Conservation (phyloP, 371 early-diverging fungal genomes). For the Lichtheimia ramosa region DNA sequence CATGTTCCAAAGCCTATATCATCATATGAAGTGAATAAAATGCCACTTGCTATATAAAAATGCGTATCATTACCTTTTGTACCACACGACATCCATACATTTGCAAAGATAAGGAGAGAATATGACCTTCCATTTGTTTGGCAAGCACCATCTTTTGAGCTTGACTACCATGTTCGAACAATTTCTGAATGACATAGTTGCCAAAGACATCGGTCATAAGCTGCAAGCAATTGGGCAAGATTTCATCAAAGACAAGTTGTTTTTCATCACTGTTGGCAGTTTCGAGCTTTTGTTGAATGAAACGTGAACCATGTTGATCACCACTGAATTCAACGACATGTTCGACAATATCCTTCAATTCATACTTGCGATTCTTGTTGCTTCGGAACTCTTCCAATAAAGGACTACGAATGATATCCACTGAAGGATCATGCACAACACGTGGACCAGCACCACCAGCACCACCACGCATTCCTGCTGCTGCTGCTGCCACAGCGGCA, state of each 20-base stretch:
- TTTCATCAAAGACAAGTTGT: conserved; percentile 95
- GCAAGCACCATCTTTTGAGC: conserved; percentile 88
- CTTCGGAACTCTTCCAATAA: conserved; percentile 93
- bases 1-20: conserved; percentile 86
- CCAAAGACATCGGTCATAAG: conserved; percentile 99
- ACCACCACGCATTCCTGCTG: conserved; percentile 33
- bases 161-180: conserved; percentile 93
- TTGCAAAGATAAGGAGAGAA: conserved; percentile 93
- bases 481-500: conserved; percentile 7
- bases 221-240: conserved; percentile 89
- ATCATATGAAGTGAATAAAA: not conserved
- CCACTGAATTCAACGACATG: conserved; percentile 96
- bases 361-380: conserved; percentile 92
- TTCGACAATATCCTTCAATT: conserved; percentile 92
- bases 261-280: conserved; percentile 91
- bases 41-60: not conserved
- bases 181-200: conserved; percentile 99
- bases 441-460: too few species aligned
- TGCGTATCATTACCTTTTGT: conserved; percentile 70
- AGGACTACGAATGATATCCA: conserved; percentile 67
- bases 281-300: conserved; percentile 99
- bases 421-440: too few species aligned
- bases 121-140: conserved; percentile 92
- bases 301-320: conserved; percentile 99
- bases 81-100: conserved; percentile 99